phyloP scores from a whole-genome alignment of 805 yeast species.

The Kluyveromyces siamensis region DNA sequence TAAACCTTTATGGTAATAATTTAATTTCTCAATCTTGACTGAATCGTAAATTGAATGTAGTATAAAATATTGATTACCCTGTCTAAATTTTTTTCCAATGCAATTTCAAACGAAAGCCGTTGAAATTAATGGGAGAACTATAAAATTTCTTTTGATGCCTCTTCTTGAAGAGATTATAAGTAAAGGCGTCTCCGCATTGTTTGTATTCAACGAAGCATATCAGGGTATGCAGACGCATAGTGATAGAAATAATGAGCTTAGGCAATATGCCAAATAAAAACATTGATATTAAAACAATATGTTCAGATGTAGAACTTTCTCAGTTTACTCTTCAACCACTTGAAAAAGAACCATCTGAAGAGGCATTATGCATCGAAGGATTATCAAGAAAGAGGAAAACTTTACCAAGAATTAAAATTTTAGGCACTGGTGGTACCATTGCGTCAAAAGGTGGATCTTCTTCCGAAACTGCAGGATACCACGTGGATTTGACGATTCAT shows the following conservation, averaged over 20 bases:
- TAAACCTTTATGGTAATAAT: slow-evolving; percentile 48
- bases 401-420: slow-evolving; percentile 35
- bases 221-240: too few species aligned
- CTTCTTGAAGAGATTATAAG: not conserved
- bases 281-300: slow-evolving; percentile 27
- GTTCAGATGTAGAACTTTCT: slow-evolving; percentile 25
- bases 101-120: not conserved
- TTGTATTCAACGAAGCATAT: too few species aligned
- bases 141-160: not conserved
- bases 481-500: slow-evolving; percentile 42
- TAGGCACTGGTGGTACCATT: slow-evolving; percentile 54
- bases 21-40: not conserved
- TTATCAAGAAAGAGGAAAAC: not conserved
- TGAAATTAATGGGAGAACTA: not conserved
- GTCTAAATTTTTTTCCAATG: not conserved
- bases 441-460: slow-evolving; percentile 42
- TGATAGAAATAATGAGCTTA: not conserved
- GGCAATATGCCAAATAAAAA: slow-evolving; percentile 19
- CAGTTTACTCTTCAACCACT: slow-evolving; percentile 20
- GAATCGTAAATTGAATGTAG: not conserved
- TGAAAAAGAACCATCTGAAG: slow-evolving; percentile 1
- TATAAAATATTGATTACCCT: not conserved
- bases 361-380: not conserved
- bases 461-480: slow-evolving; percentile 46
- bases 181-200: too few species aligned